Evolutionary conservation across 805 yeast species (phyloP).

Genomic region (Myxozyma melibiosi): DNA sequence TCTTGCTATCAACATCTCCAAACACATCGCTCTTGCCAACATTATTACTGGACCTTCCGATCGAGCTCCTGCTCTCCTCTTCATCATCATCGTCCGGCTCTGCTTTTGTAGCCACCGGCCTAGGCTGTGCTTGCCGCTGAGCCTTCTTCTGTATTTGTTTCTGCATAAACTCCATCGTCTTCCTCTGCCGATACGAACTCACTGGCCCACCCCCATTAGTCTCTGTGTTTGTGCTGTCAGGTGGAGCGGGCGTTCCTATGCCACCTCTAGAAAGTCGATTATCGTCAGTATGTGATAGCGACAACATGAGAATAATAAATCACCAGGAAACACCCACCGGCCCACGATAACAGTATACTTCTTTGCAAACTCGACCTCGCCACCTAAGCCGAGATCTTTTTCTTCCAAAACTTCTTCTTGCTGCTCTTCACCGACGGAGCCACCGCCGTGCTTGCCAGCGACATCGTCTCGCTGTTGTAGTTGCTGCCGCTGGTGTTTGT

Average conservation of each 20-base stretch:
- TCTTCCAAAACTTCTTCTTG: slow-evolving; percentile 5
- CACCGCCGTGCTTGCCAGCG: not conserved
- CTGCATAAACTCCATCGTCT: slow-evolving; percentile 28
- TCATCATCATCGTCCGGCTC: slow-evolving; percentile 12
- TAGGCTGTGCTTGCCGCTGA: not conserved
- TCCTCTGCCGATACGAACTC: slow-evolving; percentile 23
- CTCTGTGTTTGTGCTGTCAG: not conserved
- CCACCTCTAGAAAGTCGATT: slow-evolving; percentile 22
- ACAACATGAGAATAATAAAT: not conserved
- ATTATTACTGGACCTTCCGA: not conserved
- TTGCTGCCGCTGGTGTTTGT: too few species aligned
- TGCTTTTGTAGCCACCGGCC: not conserved
- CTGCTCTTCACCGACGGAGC: not conserved
- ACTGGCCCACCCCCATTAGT: slow-evolving; percentile 1
- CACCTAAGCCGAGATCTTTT: not conserved
- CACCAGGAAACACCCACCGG: slow-evolving; percentile 3
- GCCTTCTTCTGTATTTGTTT: slow-evolving; percentile 23
- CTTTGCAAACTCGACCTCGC: slow-evolving; percentile 19
- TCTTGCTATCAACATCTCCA: not conserved
- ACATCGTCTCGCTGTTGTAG: slow-evolving; percentile 13
- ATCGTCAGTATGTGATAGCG: not conserved
- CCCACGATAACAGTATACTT: slow-evolving; percentile 22
- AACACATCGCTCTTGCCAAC: too few species aligned
- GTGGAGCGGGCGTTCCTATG: slow-evolving; percentile 15
- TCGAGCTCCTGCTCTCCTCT: slow-evolving; percentile 22